Base-by-base conservation (phyloP, 1,139 yeast genomes). In the Scheffersomyces stambukii region DNA sequence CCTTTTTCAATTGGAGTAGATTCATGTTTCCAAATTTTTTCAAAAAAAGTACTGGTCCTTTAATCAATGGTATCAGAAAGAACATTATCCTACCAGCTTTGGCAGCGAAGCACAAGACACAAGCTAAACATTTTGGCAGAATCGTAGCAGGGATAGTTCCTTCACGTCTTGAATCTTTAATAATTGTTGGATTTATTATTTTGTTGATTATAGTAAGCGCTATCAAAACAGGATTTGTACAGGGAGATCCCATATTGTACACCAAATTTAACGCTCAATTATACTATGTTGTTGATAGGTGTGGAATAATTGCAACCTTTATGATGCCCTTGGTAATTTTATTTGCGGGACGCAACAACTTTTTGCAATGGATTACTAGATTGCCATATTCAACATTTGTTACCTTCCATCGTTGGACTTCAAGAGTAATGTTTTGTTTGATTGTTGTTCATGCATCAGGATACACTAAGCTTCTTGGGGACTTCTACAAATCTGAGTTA, bases 261-360 rank as follows among this genome's bases (percentile, higher is more conserved):
- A 24, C 32, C 8, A 47, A 42, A 14, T 24, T 19, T 3, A 7
- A 9, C 1, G 61, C 61, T 1, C 24, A 57, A 10, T 25, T 43
- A 10, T 48, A 63, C 26, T 57, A 56, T 30, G 38, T 46, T 13
- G 60, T 58, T 6, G 62, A 53, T 23, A 53, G 65, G 43, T 43
- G 60, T 2, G 65, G 65, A 3, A 57, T 58, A 20, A 39, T 54
- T 10, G 54, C 52, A 1, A 46, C 59, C 6, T 43, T 50, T 17
- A 38, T 49, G 20, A 48, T 58, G 35, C 70, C 71, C 6, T 43
- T 64, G 30, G 40, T 59, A 12, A 50, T 64, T 23, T 43, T 64
- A 20, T 62, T 63, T 42, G 70, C 68, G 13, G 71, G 71, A 2
- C 47, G 71, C 28, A 64, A 64, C 40, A 64, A 64, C 41, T 56